Evolutionary conservation across 148 eudicot species (phyloP).

Genomic region (Cornus controversa): DNA sequence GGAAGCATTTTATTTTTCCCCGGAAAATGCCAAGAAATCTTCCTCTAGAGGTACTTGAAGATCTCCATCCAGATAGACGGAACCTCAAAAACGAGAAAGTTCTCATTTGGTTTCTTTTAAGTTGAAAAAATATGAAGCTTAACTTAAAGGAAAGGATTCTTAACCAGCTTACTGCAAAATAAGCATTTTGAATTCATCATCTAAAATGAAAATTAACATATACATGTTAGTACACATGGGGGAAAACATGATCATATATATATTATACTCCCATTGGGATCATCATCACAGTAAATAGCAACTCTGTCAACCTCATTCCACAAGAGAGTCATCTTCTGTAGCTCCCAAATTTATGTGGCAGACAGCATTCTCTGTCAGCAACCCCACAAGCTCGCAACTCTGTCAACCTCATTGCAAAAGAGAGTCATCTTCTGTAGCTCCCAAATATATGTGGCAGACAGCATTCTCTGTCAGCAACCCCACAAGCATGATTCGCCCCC

Average conservation of each 20-base stretch:
- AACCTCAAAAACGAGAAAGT: background rate
- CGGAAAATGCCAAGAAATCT: background rate
- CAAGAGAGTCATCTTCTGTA: constrained; percentile 92
- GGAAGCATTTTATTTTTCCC: too few species aligned
- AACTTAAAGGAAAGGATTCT: too few species aligned
- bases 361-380: constrained; percentile 82
- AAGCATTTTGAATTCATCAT: background rate
- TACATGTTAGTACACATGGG: background rate
- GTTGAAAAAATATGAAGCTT: background rate
- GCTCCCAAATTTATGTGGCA: constrained; percentile 98
- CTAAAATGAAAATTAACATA: background rate
- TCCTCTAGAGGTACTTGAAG: background rate
- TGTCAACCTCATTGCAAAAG: constrained; percentile 99
- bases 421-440: constrained; percentile 98
- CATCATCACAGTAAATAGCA: constrained; percentile 25
- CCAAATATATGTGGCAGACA: constrained; percentile 94
- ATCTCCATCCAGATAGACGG: background rate
- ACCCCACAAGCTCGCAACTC: constrained; percentile 91
- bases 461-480: constrained; percentile 84
- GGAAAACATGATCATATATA: background rate
- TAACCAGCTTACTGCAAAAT: background rate
- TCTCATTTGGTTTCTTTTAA: background rate
- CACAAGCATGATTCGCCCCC: constrained; percentile 69
- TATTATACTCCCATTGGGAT: background rate
- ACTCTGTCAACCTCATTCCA: constrained; percentile 99